Base-by-base conservation (phyloP, 768 basidiomycete species). In the Cantharellus anzutake region DNA sequence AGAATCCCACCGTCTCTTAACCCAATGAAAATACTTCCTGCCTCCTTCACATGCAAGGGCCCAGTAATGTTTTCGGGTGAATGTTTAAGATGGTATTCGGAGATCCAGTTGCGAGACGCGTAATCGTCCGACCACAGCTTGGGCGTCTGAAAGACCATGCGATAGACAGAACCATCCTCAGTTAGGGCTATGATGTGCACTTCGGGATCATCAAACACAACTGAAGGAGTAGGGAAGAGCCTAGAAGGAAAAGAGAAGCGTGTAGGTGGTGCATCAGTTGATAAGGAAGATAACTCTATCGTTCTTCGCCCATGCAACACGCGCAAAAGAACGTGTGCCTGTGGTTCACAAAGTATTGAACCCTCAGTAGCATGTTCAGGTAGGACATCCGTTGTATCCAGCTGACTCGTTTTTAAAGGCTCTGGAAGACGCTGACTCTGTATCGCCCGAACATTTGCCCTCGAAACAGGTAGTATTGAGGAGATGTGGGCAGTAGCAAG, bases 161-260 rank as follows among this genome's bases (percentile, higher is more conserved):
- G 80, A 68, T 82, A 86, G 14, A 93, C 73, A 4, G 85, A 86
- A 2, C 84, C 86, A 5, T 75, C 72, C 55, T 73, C 69, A 0
- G 86, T 84, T 35, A 84, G 75, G 0, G 78, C 80, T 38, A 90
- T 67, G n/a, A 93, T 68, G 66, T 88, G 84, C 5, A 92, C 69
- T 64, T 81, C 77, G 0, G 70, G 68, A 38, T 73, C 72, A 58
- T 69, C 74, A 16, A 81, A 67, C 65, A 84, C 78, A 57, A 90
- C 66, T 29, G 81, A 76, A 2, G 89, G 87, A 55, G 76, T 71
- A 7, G 82, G 74, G 37, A 86, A 69, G 56, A 91, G 69, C 42
- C 77, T 67, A 5, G 84, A 79, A 42, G 87, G 86, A 65, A 89
- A 87, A 63, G 85, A 75, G 68, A 92, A 80, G 60, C 86, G 81